Base-by-base conservation (phyloP, 495 filamentous ascomycete species). In the Emericellopsis terricola region DNA sequence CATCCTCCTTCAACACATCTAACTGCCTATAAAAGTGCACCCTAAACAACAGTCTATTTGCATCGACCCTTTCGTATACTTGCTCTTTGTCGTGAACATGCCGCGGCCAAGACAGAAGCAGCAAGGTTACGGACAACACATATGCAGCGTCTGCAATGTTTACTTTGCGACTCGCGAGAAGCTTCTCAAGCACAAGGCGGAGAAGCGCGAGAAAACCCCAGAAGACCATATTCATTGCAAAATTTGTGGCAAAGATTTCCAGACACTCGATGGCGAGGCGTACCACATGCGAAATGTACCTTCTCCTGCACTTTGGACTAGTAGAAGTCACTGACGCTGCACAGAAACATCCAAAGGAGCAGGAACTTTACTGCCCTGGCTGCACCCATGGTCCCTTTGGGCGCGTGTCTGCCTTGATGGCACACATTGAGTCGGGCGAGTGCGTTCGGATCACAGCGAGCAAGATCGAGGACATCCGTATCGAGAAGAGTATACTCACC, bases 321-420 rank as follows among this genome's bases (percentile, higher is more conserved):
- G 16, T 2, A 23, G 6, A 4, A 23, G 13, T 8, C 10, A 21
- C 15, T 30, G 19, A 8, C 19, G 13, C 23, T 13, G 15, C 10
- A 9, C 19, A 37, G 35, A 17, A 30, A 9, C 35, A 37, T 31
- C 27, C 35, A 8, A 17, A 30, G 4, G 35, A 30, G 13, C 35
- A 37, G n/a, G 29, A 37, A 5, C 27, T 37, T n/a, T 15, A 30
- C 0, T 37, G 35, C n/a, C 35, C 35, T 10, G 35, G 35, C 11
- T 37, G 35, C 16, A 28, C 28, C 13, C 15, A 14, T 7, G 27
- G 27, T 8, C 33, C 33, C 9, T 37, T 37, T 10, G 16, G 8
- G 6, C 35, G 35, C 6, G n/a, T 37, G 11, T 11, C 15, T 24
- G n/a, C 3, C 19, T 19, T 37, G 4, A 30, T 37, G 2, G 13